Evolutionary conservation across 371 early-diverging fungal species (phyloP).

Genomic region (Rhizopus stolonifer): DNA sequence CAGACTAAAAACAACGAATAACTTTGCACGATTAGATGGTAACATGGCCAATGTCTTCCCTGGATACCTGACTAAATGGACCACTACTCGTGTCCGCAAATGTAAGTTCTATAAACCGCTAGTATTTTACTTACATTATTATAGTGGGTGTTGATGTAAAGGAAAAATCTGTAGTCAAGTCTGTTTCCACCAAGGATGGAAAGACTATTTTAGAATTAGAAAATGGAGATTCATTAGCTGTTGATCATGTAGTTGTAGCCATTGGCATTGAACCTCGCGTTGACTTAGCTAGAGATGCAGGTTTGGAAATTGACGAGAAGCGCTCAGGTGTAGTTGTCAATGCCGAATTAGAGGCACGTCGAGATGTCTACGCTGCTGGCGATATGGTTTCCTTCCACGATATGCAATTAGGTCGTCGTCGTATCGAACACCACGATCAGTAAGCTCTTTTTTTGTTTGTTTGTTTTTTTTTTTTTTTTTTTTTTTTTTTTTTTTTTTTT

Average conservation of each 20-base stretch:
- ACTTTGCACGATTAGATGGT: too few species aligned
- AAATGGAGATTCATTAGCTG: slow-evolving; percentile 44
- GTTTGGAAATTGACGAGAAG: slow-evolving; percentile 68
- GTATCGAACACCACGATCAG: slow-evolving; percentile 78
- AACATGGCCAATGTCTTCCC: slow-evolving; percentile 78
- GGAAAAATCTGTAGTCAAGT: slow-evolving; percentile 45
- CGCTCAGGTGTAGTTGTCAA: slow-evolving; percentile 74
- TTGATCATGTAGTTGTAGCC: slow-evolving; percentile 74
- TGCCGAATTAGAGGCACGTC: slow-evolving; percentile 74
- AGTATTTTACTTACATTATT: not conserved
- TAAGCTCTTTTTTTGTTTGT: slow-evolving; percentile 9
- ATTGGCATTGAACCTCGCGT: slow-evolving; percentile 73
- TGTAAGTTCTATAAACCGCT: slow-evolving; percentile 20
- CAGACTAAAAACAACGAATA: too few species aligned
- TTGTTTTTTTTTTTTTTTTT: not conserved
- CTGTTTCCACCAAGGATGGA: slow-evolving; percentile 38
- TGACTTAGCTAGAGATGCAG: slow-evolving; percentile 65
- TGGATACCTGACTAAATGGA: slow-evolving; percentile 70
- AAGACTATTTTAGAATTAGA: slow-evolving; percentile 54
- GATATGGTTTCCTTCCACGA: slow-evolving; percentile 78
- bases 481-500: not conserved
- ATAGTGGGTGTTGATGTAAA: slow-evolving; percentile 64
- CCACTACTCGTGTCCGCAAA: slow-evolving; percentile 58
- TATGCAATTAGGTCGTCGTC: slow-evolving; percentile 71
- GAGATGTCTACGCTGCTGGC: slow-evolving; percentile 75